Base-by-base conservation (phyloP, 108 stramenopile genomes). In the Skeletonema menzelii region DNA sequence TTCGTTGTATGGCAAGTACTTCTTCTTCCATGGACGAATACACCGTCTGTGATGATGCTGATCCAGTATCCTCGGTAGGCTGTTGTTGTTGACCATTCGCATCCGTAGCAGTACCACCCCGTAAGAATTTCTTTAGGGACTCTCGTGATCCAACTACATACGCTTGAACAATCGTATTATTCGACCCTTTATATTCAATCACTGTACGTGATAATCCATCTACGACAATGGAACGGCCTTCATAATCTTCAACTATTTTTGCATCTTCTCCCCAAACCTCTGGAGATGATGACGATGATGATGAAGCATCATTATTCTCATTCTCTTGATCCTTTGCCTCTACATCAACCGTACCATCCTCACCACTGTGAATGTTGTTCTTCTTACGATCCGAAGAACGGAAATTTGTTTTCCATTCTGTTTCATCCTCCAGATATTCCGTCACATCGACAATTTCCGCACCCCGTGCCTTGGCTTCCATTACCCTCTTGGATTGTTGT, bases 231-330 rank as follows among this genome's bases (percentile, higher is more conserved):
- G 81, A 74, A 31, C 86, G 82, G 30, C 89, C 91, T 72, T 94
- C 91, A 59, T 87, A 91, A 61, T 94, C 93, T 27, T 91, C 84
- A 0, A 94, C 88, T 76, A 94, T 92, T 34, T 67, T 80, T 15
- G 91, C 91, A 55, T 92, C 89, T 12, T 82, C 65, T 46, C 93
- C 93, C 93, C 93, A 94, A 5, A 88, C 88, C 79, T 94, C 93
- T n/a, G 92, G 85, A 34, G 82, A 20, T 3, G 78, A 78, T 30
- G 67, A 59, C 6, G 79, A 66, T 0, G 55, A 58, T 42, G 59
- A 53, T 49, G 62, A 58, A 19, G 59, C 60, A 2, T 75, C 76
- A 11, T 56, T 27, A 15, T 70, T 60, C 0, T 84, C 87, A 0
- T 80, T 69, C 11, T 66, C 65, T 15, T 63, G 69, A 42, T 27